Evolutionary conservation across 1,284 basidiomycete genomes (phyloP).

Genomic region (Puccinia brachypodii): DNA sequence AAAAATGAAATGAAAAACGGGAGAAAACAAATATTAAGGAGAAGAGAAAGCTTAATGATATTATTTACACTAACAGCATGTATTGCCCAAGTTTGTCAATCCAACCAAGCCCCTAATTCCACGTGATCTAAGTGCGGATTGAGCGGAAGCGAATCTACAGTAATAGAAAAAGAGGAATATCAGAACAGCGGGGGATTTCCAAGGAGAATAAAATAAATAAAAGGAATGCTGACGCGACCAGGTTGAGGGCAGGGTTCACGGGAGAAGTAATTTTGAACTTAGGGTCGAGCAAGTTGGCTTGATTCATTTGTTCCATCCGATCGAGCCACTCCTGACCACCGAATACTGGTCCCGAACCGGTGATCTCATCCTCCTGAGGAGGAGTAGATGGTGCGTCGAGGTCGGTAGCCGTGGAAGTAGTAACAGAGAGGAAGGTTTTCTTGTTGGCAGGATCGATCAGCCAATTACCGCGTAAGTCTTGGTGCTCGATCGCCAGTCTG

Average conservation of each 20-base stretch:
- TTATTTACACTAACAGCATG: slow-evolving; percentile 54
- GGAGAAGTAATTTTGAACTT: slow-evolving; percentile 23
- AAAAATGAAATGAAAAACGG: too few species aligned
- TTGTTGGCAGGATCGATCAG: slow-evolving; percentile 7
- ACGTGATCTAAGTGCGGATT: not conserved
- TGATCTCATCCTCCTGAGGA: not conserved
- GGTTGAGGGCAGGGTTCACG: not conserved
- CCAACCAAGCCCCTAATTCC: slow-evolving; percentile 71
- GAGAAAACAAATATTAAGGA: slow-evolving; percentile 49
- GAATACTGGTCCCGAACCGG: not conserved
- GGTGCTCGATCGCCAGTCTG: slow-evolving; percentile 46
- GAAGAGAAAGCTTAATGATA: not conserved
- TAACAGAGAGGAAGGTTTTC: not conserved
- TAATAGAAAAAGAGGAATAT: not conserved
- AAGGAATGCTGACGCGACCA: not conserved
- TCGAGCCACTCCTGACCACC: slow-evolving; percentile 42
- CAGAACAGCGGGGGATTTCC: not conserved
- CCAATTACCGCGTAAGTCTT: slow-evolving; percentile 10
- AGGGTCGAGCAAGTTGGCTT: slow-evolving; percentile 37
- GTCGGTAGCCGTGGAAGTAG: not conserved
- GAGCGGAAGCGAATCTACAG: not conserved
- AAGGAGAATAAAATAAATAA: not conserved
- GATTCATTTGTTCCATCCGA: slow-evolving; percentile 41
- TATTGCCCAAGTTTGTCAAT: slow-evolving; percentile 74
- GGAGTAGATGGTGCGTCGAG: not conserved